Evolutionary conservation across 2,329 filamentous ascomycete species (phyloP).

Genomic region (Claviceps cyperi): DNA sequence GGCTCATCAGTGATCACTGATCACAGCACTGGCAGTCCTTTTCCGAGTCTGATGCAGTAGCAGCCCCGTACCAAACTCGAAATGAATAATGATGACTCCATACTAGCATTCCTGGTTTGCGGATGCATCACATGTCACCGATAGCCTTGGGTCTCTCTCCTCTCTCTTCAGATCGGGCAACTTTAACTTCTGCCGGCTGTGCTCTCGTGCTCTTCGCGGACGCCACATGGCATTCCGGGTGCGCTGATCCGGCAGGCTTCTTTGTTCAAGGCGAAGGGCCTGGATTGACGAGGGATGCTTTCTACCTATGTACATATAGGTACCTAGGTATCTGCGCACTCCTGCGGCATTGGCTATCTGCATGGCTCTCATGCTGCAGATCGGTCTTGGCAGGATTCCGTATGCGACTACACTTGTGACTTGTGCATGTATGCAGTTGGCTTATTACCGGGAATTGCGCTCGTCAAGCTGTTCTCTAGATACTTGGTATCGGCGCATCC

Average conservation of each 20-base stretch:
- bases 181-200: not conserved
- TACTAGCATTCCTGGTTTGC: not conserved
- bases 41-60: not conserved
- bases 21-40: not conserved
- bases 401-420: not conserved
- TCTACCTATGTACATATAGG: not conserved
- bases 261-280: not conserved
- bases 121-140: not conserved
- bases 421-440: not conserved
- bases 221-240: conserved; percentile 4
- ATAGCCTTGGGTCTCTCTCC: not conserved
- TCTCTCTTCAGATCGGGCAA: not conserved
- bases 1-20: no score
- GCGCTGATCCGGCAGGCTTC: not conserved
- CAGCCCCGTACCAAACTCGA: not conserved
- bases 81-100: not conserved
- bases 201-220: not conserved
- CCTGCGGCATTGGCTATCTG: not conserved
- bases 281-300: not conserved
- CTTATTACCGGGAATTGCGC: not conserved
- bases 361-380: not conserved
- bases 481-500: not conserved
- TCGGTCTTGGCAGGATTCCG: not conserved
- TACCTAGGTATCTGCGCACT: not conserved
- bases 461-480: not conserved